Percentiles rank a stretch among this genome's conserved stretches.
Evolutionary conservation across 805 yeast genomes (phyloP).

Genomic region (Hanseniaspora valbyensis): DNA sequence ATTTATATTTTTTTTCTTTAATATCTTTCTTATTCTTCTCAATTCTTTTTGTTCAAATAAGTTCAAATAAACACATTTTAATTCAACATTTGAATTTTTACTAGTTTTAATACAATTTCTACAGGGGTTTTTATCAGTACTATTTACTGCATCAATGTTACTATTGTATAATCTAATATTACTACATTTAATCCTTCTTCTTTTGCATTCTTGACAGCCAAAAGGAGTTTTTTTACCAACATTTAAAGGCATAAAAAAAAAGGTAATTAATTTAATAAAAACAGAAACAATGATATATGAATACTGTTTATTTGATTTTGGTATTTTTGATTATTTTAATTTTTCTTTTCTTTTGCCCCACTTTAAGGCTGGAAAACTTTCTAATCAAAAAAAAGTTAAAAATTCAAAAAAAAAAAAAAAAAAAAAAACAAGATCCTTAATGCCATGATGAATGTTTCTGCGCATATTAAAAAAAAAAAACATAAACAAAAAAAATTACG

Average conservation of each 20-base stretch:
- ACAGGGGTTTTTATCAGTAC: background rate
- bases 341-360: too few species aligned
- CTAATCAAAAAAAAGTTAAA: too few species aligned
- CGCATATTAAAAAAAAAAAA: too few species aligned
- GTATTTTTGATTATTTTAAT: too few species aligned
- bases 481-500: too few species aligned
- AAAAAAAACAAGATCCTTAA: too few species aligned
- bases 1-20: background rate
- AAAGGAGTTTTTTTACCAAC: background rate
- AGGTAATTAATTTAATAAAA: background rate
- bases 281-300: too few species aligned
- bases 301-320: too few species aligned
- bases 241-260: background rate
- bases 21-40: conserved; percentile 10
- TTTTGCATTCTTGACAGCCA: conserved; percentile 18
- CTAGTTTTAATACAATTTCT: background rate
- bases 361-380: too few species aligned
- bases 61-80: conserved; percentile 8
- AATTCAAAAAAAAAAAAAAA: too few species aligned
- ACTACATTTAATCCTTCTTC: conserved; percentile 19
- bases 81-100: background rate
- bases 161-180: conserved; percentile 15
- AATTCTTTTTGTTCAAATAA: conserved; percentile 8
- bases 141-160: background rate
- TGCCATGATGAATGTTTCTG: too few species aligned